Base-by-base conservation (phyloP, 176 grass and related monocot species). In the Microstegium vimineum region DNA sequence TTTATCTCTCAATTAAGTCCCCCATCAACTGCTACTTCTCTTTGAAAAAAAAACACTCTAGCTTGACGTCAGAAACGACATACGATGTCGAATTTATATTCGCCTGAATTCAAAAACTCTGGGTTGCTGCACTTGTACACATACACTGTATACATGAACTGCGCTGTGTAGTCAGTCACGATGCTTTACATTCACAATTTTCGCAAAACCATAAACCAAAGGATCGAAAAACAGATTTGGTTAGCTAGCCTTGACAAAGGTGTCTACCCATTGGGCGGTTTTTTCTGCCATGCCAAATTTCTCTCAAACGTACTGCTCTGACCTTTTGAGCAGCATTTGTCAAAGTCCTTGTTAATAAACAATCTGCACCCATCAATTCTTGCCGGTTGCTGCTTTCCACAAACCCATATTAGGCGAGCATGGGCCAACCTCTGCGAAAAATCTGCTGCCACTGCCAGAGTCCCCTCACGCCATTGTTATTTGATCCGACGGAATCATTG, bases 341-440 rank as follows among this genome's bases (percentile, higher is more conserved):
- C 36, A n/a, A 83, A 65, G 5, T 75, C 43, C 27, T 34, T 31
- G 5, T 45, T 61, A 13, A n/a, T n/a, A n/a, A 49, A 68, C 13
- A 57, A 49, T 46, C 32, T 36, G 35, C 70, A 37, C 42, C 16
- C 75, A 38, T 40, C 26, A n/a, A 37, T 25, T 69, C 65, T 56
- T 70, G 33, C 34, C 43, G 22, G 35, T 73, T 73, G 33, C 34
- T 57, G 15, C 35, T 79, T 78, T 64, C 64, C 35, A 5, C 73
- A 68, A n/a, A 47, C 10, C 5, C 36, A 84, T n/a, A n/a, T 69
- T 84, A 40, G 69, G 81, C 79, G 13, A 38, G 23, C 52, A 13
- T 16, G 12, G 14, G 80, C 66, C 56, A 66, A 62, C 76, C n/a
- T 67, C 73, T 63, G 15, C 59, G 40, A n/a, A n/a, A n/a, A n/a